Evolutionary conservation across 2,329 filamentous ascomycete species (phyloP), one percentile per base, ranked within the genome.

Genomic region (Aureobasidium sp.): DNA sequence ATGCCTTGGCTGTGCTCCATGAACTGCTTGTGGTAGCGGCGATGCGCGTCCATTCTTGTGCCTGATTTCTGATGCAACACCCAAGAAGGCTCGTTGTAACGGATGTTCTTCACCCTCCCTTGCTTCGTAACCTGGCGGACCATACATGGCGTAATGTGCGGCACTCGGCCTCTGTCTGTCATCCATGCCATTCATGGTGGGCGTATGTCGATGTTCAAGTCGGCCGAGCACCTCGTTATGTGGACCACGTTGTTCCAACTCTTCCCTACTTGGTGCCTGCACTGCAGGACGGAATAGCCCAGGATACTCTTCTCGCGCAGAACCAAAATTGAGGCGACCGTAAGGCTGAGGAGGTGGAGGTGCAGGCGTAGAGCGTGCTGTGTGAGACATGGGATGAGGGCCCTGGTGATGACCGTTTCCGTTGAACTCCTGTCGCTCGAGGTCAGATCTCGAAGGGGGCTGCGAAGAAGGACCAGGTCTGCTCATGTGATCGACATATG

Each of bases 11-110:
- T 96, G 92, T 1, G 90, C 92, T 26, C 93, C 93, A 71, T 97
- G 92, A 0, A 97, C 92, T 26, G 93, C 92, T 74, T 97, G 93
- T 0, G 93, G 93, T 17, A 97, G 78, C 1, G 93, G 93, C 9
- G 93, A 97, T 42, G 91, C 82, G 53, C 92, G 87, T 1, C 92
- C 92, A 66, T 88, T 89, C 59, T 90, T 86, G 70, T 91, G 91
- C 64, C 87, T 87, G 62, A 90, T 87, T 68, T 95, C 90, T 15
- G 80, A 76, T 47, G 83, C 81, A 12, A 96, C 82, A 3, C 85
- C 87, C n/a, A 96, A 78, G 47, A 96, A 80, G 41, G 84, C 86
- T 64, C 89, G 81, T 42, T 70, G 69, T 1, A 85, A 57, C 6
- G 61, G 62, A 17, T 57, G 58, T 52, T 64, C 64, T 4, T 64